Conservation (phyloP, 2,329 filamentous ascomycete genomes). For the Trichoderma afroharzianum region DNA sequence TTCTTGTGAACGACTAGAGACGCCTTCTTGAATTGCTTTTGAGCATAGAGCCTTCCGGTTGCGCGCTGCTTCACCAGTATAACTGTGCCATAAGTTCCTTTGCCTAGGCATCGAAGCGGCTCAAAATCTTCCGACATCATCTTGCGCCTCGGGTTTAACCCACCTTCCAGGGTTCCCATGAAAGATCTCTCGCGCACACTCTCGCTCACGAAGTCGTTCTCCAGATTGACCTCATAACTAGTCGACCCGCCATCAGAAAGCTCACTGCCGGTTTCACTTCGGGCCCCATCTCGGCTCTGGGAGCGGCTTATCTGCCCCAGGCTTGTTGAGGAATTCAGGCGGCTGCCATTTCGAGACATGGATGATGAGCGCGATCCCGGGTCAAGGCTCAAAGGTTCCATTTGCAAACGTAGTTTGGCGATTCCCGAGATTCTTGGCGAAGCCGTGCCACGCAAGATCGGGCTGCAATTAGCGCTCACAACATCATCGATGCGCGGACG, state of each 20-base stretch:
- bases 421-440: conserved; percentile 67
- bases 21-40: conserved; percentile 98
- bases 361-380: conserved; percentile 52
- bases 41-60: conserved; percentile 87
- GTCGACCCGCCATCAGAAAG: conserved; percentile 66
- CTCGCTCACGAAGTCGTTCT: conserved; percentile 79
- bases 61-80: conserved; percentile 84
- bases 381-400: conserved; percentile 73
- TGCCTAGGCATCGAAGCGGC: conserved; percentile 85
- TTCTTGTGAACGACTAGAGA: conserved; percentile 94
- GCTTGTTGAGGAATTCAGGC: conserved; percentile 39
- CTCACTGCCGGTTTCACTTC: conserved; percentile 50
- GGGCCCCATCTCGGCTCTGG: conserved; percentile 53
- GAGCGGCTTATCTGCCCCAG: conserved; percentile 54
- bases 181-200: conserved; percentile 47
- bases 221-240: conserved; percentile 80
- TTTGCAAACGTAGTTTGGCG: conserved; percentile 73
- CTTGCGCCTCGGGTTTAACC: conserved; percentile 62
- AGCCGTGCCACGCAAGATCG: conserved; percentile 48
- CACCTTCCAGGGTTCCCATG: conserved; percentile 50
- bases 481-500: conserved; percentile 50
- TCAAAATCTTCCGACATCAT: conserved; percentile 92
- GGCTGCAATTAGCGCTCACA: conserved; percentile 62
- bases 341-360: conserved; percentile 51
- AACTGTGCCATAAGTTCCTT: conserved; percentile 94